phyloP scores from a whole-genome alignment of 805 yeast genomes.

The Maudiozyma bulderi region DNA sequence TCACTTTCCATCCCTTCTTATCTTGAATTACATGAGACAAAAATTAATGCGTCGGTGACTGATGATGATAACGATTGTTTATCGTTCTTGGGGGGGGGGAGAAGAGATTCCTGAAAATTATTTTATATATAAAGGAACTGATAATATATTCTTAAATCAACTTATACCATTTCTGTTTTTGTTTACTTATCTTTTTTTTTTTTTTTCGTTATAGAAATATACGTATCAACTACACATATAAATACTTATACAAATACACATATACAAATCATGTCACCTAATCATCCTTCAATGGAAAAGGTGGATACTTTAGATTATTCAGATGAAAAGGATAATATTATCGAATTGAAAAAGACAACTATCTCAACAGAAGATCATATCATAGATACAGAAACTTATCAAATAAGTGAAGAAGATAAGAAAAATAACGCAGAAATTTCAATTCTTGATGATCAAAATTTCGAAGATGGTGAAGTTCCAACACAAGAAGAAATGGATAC shows the following conservation, averaged over 20 bases:
- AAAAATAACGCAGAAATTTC: not conserved
- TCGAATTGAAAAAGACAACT: constrained; percentile 2
- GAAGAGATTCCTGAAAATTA: no score
- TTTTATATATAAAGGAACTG: no score
- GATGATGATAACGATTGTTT: no score
- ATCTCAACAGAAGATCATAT: constrained; percentile 1
- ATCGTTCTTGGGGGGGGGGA: no score
- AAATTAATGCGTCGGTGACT: no score
- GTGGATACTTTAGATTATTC: not conserved
- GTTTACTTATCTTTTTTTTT: no score
- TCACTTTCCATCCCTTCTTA: no score
- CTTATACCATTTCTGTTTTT: no score
- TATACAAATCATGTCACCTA: not conserved
- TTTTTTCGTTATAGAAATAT: no score
- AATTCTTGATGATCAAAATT: constrained; percentile 50
- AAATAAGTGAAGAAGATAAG: not conserved
- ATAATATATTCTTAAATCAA: no score
- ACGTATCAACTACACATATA: no score
- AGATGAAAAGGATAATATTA: constrained; percentile 1
- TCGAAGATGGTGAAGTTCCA: constrained; percentile 56
- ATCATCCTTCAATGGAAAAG: not conserved
- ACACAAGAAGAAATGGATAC: constrained; percentile 25
- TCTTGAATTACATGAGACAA: no score
- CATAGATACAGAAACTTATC: constrained; percentile 4
- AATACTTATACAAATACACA: not conserved